phyloP scores from a whole-genome alignment of 768 basidiomycete species.

The Auriculariales sp. region DNA sequence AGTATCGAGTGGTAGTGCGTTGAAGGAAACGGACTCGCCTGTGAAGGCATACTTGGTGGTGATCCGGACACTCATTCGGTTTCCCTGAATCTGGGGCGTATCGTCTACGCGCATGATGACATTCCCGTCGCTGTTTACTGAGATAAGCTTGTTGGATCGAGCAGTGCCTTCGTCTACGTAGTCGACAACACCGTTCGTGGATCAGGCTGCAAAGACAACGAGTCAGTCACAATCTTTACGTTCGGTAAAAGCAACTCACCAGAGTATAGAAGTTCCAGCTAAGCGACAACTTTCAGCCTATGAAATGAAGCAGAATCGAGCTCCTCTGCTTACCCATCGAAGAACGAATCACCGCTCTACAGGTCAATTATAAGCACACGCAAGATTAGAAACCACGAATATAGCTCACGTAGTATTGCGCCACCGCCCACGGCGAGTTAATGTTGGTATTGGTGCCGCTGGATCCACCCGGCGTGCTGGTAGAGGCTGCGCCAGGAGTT shows the following conservation, averaged over 20 bases:
- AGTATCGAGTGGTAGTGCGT: background rate
- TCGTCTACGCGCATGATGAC: slow-evolving; percentile 85
- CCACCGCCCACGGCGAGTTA: slow-evolving; percentile 20
- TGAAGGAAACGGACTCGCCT: slow-evolving; percentile 16
- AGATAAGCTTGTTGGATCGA: slow-evolving; percentile 39
- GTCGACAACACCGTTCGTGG: slow-evolving; percentile 64
- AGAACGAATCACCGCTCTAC: slow-evolving; percentile 49
- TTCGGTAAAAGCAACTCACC: too few relatives aligned
- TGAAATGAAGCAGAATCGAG: too few relatives aligned
- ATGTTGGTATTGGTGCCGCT: slow-evolving; percentile 2
- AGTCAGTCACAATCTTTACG: too few relatives aligned
- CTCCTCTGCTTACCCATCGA: too few relatives aligned
- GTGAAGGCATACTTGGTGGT: slow-evolving; percentile 45
- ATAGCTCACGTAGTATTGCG: slow-evolving; percentile 8
- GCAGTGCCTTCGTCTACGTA: slow-evolving; percentile 51
- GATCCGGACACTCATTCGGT: slow-evolving; percentile 67
- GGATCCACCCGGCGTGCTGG: slow-evolving; percentile 12
- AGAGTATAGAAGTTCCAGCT: too few relatives aligned
- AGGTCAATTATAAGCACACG: slow-evolving; percentile 19
- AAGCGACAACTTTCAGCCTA: too few relatives aligned
- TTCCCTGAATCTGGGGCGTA: slow-evolving; percentile 51
- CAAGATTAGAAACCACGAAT: background rate
- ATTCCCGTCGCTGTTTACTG: slow-evolving; percentile 56
- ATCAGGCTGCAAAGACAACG: too few relatives aligned
- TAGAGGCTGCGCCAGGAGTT: slow-evolving; percentile 2